Base-by-base conservation (phyloP, 2,329 filamentous ascomycete species). In the Pseudocercospora crystallina region DNA sequence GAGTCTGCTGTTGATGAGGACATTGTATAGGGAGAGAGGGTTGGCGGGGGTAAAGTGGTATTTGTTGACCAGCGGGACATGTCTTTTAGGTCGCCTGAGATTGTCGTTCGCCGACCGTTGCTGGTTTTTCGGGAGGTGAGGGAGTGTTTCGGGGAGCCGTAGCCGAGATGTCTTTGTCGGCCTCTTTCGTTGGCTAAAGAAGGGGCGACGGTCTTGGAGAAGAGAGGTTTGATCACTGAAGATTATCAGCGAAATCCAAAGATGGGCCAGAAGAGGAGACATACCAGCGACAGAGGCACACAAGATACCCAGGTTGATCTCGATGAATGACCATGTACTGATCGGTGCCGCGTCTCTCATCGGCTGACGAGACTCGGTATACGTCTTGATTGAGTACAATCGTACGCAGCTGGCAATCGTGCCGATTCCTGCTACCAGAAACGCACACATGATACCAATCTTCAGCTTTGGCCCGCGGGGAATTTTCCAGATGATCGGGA, bases 401-500 rank as follows among this genome's bases (percentile, higher is more conserved):
- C 66, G 60, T 13, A 64, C 56, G 15, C 65, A 63, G 47, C 64
- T 67, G 26, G 54, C 53, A 37, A 67, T 57, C 13, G 60, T 64
- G 7, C 61, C 60, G n/a, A 66, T 36, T 3, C 53, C 58, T 20
- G 58, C 61, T 4, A 59, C 47, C n/a, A 57, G 32, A 36, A 63
- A 62, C 1, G 59, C 59, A n/a, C 49, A 46, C 10, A 62, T 68
- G 30, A 73, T 59, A 5, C 66, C 70, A 9, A 70, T 56, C 43
- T 65, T 61, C 41, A 71, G 67, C 8, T 60, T 46, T 31, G 61
- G 54, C 8, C 63, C 58, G 2, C 71, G 54, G 31, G 68, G 63
- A 5, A 73, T 57, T 8, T 66, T 61, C 63, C 68, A 66, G 4
- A 71, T 68, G 42, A 71, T 71, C 2, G 69, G 55, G 8, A 73